These are phyloP conservation scores for Lobulomyces angularis DNA, from an alignment of 192 early-diverging fungal species.

Conservation along the genomic window DNA sequence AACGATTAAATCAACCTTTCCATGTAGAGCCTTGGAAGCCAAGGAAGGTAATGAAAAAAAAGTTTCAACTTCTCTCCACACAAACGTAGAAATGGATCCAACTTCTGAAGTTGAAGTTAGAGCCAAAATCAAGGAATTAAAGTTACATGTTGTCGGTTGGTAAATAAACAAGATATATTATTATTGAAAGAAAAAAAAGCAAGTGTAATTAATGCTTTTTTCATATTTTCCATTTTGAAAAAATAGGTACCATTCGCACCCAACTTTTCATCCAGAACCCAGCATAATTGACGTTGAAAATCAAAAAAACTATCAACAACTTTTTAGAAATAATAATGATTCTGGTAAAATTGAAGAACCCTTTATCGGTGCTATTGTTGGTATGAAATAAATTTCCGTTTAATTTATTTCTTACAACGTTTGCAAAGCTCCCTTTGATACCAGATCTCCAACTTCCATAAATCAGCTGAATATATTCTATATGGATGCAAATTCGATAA, in stretches of 20 bases:
- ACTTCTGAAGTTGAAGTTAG: slow-evolving; percentile 62
- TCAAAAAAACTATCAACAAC: slow-evolving; percentile 70
- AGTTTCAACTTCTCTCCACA: slow-evolving; percentile 43
- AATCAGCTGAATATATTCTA: too few relatives aligned
- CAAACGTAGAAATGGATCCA: slow-evolving; percentile 87
- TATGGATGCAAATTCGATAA: too few relatives aligned
- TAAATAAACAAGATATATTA: too few relatives aligned
- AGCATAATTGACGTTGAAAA: slow-evolving; percentile 82
- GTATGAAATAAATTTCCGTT: too few relatives aligned
- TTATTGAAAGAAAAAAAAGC: too few relatives aligned
- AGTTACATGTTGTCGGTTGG: slow-evolving; percentile 81
- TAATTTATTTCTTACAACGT: too few relatives aligned
- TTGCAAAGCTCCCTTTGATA: too few relatives aligned
- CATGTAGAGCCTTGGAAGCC: slow-evolving; percentile 61
- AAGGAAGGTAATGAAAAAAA: slow-evolving; percentile 30
- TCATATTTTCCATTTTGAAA: too few relatives aligned
- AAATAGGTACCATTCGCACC: slow-evolving; percentile 94
- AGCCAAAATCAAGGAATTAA: slow-evolving; percentile 53
- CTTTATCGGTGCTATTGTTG: slow-evolving; percentile 84
- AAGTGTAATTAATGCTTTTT: too few relatives aligned
- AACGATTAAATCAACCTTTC: slow-evolving; percentile 53
- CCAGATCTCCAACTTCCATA: too few relatives aligned
- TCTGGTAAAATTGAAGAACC: slow-evolving; percentile 32
- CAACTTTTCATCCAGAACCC: slow-evolving; percentile 76
- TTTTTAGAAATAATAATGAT: slow-evolving; percentile 48